These are phyloP conservation scores for Leptodermis oblonga DNA, from an alignment of 257 asterid species.

Conservation along the genomic window DNA sequence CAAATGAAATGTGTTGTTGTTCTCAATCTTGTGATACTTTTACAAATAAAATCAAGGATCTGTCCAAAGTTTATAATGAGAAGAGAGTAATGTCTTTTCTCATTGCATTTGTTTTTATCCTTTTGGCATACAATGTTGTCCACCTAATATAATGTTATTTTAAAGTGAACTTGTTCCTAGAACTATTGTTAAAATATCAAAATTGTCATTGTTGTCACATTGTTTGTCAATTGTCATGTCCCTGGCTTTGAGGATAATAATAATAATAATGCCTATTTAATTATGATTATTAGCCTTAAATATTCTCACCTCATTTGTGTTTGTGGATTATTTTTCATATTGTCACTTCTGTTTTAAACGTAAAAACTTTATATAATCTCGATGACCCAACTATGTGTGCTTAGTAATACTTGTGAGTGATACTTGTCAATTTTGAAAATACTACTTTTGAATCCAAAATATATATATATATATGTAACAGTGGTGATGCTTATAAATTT, in stretches of 20 bases:
- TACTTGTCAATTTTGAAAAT: too few species aligned
- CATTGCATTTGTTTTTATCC: constrained; percentile 5
- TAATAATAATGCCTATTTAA: neutral
- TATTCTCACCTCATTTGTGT: too few species aligned
- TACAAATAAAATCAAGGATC: neutral
- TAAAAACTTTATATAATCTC: too few species aligned
- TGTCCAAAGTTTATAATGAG: neutral
- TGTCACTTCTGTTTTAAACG: too few species aligned
- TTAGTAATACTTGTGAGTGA: too few species aligned
- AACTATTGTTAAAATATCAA: neutral
- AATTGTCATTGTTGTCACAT: neutral
- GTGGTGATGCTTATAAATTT: too few species aligned
- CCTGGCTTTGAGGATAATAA: neutral
- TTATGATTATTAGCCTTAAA: neutral
- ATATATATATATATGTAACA: too few species aligned
- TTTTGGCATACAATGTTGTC: neutral
- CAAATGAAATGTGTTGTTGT: too few species aligned
- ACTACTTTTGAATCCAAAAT: too few species aligned
- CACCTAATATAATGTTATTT: neutral
- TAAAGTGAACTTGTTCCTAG: neutral
- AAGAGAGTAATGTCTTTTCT: neutral
- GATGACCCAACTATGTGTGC: too few species aligned
- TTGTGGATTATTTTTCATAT: too few species aligned
- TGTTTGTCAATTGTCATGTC: neutral
- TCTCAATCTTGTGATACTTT: neutral